phyloP scores from a whole-genome alignment of 176 grass and related monocot species.

The Urochloa ruziziensis region DNA sequence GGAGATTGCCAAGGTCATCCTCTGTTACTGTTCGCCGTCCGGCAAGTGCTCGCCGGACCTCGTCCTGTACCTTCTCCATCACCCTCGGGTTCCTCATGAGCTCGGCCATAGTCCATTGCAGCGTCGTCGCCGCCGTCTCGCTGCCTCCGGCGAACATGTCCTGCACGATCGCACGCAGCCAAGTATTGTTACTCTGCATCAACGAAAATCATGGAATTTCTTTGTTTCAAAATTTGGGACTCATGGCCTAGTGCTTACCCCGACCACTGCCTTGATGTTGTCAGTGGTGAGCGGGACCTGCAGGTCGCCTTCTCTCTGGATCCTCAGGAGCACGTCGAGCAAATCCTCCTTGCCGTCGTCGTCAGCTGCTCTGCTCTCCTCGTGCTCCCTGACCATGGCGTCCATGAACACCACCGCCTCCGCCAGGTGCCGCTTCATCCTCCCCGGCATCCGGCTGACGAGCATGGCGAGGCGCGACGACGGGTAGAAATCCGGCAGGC shows the following conservation, averaged over 20 bases:
- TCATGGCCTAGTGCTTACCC: background rate
- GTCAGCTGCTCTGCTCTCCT: background rate
- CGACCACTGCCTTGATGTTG: conserved; percentile 30
- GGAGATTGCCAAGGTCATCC: background rate
- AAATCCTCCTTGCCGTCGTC: background rate
- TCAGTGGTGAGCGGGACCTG: background rate
- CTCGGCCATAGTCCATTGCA: conserved; percentile 49
- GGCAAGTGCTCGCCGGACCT: background rate
- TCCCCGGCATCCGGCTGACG: conserved; percentile 15
- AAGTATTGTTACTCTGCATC: background rate
- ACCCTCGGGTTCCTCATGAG: conserved; percentile 15
- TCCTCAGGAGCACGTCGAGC: conserved; percentile 29
- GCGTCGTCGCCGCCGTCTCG: conserved; percentile 16
- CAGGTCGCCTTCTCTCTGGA: conserved; percentile 2
- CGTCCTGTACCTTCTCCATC: conserved; percentile 17
- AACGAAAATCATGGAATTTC: background rate
- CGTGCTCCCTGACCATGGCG: conserved; percentile 30
- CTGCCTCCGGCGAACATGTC: conserved; percentile 43
- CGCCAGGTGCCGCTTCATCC: background rate
- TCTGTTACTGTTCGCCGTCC: background rate
- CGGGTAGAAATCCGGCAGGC: conserved; percentile 36
- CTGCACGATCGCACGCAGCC: background rate
- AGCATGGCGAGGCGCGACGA: conserved; percentile 27
- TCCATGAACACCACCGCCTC: conserved; percentile 22
- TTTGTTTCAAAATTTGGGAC: too few species aligned